Conservation (phyloP, 2,329 filamentous ascomycete species). For the Talaromyces verruculosus region DNA sequence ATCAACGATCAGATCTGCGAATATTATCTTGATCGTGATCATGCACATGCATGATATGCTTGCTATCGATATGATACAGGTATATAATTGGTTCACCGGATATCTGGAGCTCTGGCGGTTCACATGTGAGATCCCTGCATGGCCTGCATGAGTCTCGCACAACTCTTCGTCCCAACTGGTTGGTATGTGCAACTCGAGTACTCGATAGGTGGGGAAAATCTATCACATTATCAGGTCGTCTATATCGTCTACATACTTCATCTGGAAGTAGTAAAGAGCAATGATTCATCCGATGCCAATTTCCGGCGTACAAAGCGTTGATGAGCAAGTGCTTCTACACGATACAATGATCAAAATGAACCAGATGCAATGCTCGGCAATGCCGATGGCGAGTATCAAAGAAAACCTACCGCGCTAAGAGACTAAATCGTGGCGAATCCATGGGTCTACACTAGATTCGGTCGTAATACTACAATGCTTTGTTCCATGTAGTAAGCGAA, state of each 20-base stretch:
- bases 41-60: not conserved
- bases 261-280: not conserved
- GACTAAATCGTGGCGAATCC: not conserved
- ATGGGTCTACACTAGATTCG: not conserved
- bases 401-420: not conserved
- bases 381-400: not conserved
- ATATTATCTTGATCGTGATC: not conserved
- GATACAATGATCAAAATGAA: not conserved
- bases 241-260: too few relatives aligned
- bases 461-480: not conserved
- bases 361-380: not conserved
- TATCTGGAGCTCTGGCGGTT: not conserved
- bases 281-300: not conserved
- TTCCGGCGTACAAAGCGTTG: not conserved
- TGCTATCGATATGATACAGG: not conserved
- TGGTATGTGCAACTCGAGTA: not conserved
- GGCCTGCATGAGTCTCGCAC: not conserved
- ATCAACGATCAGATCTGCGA: not conserved
- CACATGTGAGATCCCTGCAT: constrained; percentile 1
- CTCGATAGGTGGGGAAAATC: not conserved
- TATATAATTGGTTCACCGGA: not conserved
- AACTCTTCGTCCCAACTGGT: not conserved
- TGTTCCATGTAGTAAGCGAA: not conserved
- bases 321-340: not conserved
- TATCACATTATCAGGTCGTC: not conserved